Conservation (phyloP, 1,139 yeast species). For the Geotrichum klebahnii region DNA sequence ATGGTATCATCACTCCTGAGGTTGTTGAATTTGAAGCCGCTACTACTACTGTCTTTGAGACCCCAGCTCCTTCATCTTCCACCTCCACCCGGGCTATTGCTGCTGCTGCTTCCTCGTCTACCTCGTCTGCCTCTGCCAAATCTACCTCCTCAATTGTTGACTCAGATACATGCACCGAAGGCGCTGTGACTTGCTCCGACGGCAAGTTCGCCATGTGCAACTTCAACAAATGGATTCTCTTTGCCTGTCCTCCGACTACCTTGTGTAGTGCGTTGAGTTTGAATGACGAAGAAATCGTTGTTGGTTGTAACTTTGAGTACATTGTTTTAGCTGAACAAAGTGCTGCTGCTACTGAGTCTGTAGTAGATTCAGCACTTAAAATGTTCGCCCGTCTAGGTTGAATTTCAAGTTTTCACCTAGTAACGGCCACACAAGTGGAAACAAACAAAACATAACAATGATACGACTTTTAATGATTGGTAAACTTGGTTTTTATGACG, state of each 20-base stretch:
- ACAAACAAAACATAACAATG: no score
- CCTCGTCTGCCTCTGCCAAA: constrained; percentile 1
- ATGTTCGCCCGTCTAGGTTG: no score
- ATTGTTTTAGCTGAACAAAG: constrained; percentile 14
- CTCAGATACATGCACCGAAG: constrained; percentile 15
- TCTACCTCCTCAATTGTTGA: not conserved
- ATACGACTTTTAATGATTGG: no score
- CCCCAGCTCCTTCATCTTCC: constrained; percentile 17
- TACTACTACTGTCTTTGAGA: constrained; percentile 17
- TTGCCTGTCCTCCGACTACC: constrained; percentile 56
- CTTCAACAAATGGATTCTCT: constrained; percentile 51
- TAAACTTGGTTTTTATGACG: no score
- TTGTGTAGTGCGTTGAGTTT: constrained; percentile 50
- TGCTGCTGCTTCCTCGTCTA: not conserved
- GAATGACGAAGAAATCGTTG: constrained; percentile 31
- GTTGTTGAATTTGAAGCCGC: constrained; percentile 24
- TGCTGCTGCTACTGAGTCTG: constrained; percentile 9
- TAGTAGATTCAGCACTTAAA: not conserved
- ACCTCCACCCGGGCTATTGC: not conserved
- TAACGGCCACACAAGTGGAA: not conserved
- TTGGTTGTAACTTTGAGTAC: constrained; percentile 29
- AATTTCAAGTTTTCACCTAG: not conserved
- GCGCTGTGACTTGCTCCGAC: constrained; percentile 18
- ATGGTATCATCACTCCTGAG: not conserved
- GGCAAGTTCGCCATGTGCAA: constrained; percentile 21